Percentiles rank a stretch among this genome's conserved stretches.
These are phyloP conservation scores for Nakazawaea wickerhamii DNA, from an alignment of 805 yeast genomes.

Conservation along the genomic window DNA sequence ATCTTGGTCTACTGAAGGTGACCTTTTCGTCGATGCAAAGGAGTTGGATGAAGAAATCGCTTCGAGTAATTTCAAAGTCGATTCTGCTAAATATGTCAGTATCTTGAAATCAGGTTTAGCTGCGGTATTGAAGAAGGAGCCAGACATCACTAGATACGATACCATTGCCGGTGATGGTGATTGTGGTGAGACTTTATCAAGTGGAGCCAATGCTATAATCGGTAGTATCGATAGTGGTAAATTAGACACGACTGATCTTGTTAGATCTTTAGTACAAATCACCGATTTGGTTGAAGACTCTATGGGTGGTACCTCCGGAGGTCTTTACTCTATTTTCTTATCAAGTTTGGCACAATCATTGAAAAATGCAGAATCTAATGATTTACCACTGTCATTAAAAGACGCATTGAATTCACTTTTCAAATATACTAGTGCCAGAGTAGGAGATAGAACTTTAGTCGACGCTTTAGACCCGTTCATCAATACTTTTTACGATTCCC, in stretches of 20 bases:
- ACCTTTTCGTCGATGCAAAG: conserved; percentile 25
- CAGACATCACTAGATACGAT: conserved; percentile 34
- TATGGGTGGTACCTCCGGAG: conserved; percentile 99
- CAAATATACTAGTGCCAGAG: conserved; percentile 83
- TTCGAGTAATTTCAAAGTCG: conserved; percentile 24
- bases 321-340: conserved; percentile 78
- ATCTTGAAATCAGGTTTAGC: conserved; percentile 47
- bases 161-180: conserved; percentile 41
- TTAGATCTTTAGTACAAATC: conserved; percentile 57
- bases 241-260: conserved; percentile 42
- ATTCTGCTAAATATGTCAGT: conserved; percentile 23
- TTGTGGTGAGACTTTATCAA: conserved; percentile 33
- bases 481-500: conserved; percentile 45
- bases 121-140: conserved; percentile 54
- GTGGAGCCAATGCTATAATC: conserved; percentile 28
- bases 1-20: conserved; percentile 15
- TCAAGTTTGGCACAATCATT: conserved; percentile 62
- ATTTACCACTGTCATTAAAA: conserved; percentile 44
- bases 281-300: conserved; percentile 76
- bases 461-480: conserved; percentile 90
- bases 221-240: conserved; percentile 31
- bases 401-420: conserved; percentile 67
- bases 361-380: conserved; percentile 37
- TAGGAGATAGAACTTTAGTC: conserved; percentile 83
- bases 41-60: conserved; percentile 27